phyloP scores from a whole-genome alignment of 2,329 filamentous ascomycete genomes.

The Ceratocystiopsis brevicomis region DNA sequence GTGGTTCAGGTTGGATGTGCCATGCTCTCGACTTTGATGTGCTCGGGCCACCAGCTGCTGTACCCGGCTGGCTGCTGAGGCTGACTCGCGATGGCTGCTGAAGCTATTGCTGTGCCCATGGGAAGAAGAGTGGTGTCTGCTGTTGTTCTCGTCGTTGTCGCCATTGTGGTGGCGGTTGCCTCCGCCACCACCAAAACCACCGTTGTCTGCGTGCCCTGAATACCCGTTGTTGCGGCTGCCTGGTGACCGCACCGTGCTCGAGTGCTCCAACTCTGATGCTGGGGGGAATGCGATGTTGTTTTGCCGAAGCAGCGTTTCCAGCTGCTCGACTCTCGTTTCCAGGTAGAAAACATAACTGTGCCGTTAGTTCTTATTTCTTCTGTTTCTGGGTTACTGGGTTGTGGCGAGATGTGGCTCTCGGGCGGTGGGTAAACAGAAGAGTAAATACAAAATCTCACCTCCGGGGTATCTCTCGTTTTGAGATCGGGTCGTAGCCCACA shows the following conservation, averaged over 20 bases:
- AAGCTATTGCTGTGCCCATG: no score
- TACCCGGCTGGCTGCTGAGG: constrained; percentile 33
- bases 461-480: constrained; percentile 84
- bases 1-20: constrained; percentile 59
- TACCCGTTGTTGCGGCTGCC: constrained; percentile 2
- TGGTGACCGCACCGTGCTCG: constrained; percentile 6
- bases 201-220: no score
- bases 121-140: constrained; percentile 8
- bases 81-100: constrained; percentile 20
- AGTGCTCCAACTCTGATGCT: constrained; percentile 46
- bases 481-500: constrained; percentile 91
- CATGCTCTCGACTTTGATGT: constrained; percentile 7
- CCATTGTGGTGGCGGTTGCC: not conserved
- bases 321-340: constrained; percentile 65
- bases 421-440: no score
- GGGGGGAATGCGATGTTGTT: constrained; percentile 56
- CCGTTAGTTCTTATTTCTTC: not conserved
- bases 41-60: constrained; percentile 22
- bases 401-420: no score
- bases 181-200: not conserved
- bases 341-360: constrained; percentile 82
- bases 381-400: not conserved
- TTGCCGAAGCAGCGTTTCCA: constrained; percentile 55
- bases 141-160: constrained; percentile 11
- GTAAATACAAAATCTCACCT: constrained; percentile 36